A percentile compares a stretch with the other conserved stretches of the same genome.
Evolutionary conservation across 148 eudicot genomes (phyloP).

Genomic region (Mesembryanthemum crystallinum): DNA sequence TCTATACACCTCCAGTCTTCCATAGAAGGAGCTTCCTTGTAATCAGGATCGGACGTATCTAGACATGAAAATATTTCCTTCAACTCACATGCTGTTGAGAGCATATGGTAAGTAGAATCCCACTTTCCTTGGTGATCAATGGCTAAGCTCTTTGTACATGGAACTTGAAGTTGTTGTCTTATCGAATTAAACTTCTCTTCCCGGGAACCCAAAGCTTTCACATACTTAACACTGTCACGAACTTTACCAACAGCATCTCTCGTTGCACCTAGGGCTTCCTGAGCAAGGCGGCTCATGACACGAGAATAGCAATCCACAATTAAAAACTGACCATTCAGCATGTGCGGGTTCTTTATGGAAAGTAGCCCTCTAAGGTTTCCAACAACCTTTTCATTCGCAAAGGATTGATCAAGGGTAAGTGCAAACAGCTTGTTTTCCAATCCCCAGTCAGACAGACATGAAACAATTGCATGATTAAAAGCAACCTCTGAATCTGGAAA

Average conservation of each 20-base stretch:
- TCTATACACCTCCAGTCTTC: conserved; percentile 74
- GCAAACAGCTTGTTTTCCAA: conserved; percentile 64
- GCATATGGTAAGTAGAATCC: conserved; percentile 84
- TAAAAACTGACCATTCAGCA: conserved; percentile 62
- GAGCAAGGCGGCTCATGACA: conserved; percentile 53
- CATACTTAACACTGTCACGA: conserved; percentile 70
- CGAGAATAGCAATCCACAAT: conserved; percentile 69
- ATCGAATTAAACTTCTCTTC: conserved; percentile 47
- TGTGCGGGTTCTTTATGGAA: conserved; percentile 45
- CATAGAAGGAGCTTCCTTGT: conserved; percentile 37
- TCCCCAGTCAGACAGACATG: conserved; percentile 71
- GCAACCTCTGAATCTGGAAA: conserved; percentile 70
- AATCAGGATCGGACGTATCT: conserved; percentile 55
- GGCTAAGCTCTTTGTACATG: conserved; percentile 49
- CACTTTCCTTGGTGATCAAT: conserved; percentile 62
- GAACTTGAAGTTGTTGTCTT: conserved; percentile 58
- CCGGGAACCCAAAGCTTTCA: conserved; percentile 44
- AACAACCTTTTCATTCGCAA: conserved; percentile 47
- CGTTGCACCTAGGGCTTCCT: conserved; percentile 43
- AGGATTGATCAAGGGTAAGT: conserved; percentile 63
- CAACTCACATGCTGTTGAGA: conserved; percentile 61
- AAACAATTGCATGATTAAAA: conserved; percentile 53
- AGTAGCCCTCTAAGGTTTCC: conserved; percentile 58
- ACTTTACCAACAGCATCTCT: conserved; percentile 51
- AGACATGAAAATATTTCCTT: conserved; percentile 70